Evolutionary conservation across 768 basidiomycete species (phyloP), one percentile per base, ranked within the genome.

Genomic region (Dictyophora rubrovolvata): DNA sequence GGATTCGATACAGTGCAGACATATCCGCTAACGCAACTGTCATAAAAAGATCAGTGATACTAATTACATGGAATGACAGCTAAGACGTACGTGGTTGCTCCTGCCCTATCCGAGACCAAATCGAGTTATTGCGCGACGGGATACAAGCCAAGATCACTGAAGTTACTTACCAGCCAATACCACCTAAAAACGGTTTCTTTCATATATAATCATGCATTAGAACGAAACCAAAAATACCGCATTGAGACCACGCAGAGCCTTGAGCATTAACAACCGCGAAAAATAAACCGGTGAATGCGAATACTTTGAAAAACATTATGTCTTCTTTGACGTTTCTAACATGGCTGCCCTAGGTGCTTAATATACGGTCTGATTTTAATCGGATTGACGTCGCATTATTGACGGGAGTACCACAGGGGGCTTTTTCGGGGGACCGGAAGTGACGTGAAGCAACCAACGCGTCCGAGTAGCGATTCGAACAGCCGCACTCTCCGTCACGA

Each of bases 11-110:
- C 66, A 1, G 73, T 75, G 64, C 77, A 78, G 12, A 68, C 71
- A 59, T 76, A 77, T 6, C 77, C 77, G 28, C 72, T 54, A 12
- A 75, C 69, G 60, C 78, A 79, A 20, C 53, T 54, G 51, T n/a
- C 20, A 53, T 20, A 14, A 54, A 23, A 34, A 20, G 5, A 14
- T 42, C n/a, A 12, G 28, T 28, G 28, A 2, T 7, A 34, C 2
- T 17, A 14, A 36, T 10, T 54, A n/a, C 12, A 11, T n/a, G 9
- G 14, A 1, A 28, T 10, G 18, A 34, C 7, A 54, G 17, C 10
- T 14, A 14, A 36, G 28, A 54, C 53, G 14, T 35, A 54, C 53
- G 72, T 74, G 1, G 75, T 76, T 5, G 74, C 54, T 10, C 77
- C 78, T 46, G 70, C 60, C 76, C 77, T 79, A 48, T 49, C 12